These are phyloP conservation scores for Fagus crenata DNA, from an alignment of 306 rosid species.

Conservation along the genomic window DNA sequence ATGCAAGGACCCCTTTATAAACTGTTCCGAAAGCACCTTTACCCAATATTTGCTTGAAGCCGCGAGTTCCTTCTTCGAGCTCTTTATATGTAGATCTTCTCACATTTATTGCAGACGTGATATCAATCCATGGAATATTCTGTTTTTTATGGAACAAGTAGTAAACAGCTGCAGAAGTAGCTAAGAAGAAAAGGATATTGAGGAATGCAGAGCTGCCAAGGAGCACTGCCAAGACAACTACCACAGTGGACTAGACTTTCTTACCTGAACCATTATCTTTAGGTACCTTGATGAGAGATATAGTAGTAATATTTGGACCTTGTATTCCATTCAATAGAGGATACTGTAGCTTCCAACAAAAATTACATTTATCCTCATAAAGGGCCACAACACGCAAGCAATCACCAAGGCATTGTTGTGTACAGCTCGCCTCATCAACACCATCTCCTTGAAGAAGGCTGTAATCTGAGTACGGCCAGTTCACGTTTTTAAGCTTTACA, in stretches of 20 bases:
- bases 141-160: no score
- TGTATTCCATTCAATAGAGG: conserved; percentile 35
- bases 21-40: conserved; percentile 27
- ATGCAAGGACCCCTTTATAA: no score
- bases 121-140: neutral
- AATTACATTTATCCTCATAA: neutral
- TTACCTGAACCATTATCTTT: neutral
- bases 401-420: conserved; percentile 13
- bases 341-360: conserved; percentile 20
- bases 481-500: no score
- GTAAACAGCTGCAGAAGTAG: no score
- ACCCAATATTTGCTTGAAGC: conserved; percentile 32
- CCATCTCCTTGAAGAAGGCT: neutral
- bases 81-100: conserved; percentile 8
- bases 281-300: conserved; percentile 11
- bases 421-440: neutral
- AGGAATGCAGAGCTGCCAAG: neutral
- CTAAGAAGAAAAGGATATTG: no score
- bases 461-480: neutral
- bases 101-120: neutral
- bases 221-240: conserved; percentile 21
- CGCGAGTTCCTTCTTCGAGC: conserved; percentile 29
- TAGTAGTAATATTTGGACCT: neutral
- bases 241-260: neutral
- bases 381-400: conserved; percentile 17